phyloP scores from a whole-genome alignment of 2,329 filamentous ascomycete species.

The Emergomyces africanus region DNA sequence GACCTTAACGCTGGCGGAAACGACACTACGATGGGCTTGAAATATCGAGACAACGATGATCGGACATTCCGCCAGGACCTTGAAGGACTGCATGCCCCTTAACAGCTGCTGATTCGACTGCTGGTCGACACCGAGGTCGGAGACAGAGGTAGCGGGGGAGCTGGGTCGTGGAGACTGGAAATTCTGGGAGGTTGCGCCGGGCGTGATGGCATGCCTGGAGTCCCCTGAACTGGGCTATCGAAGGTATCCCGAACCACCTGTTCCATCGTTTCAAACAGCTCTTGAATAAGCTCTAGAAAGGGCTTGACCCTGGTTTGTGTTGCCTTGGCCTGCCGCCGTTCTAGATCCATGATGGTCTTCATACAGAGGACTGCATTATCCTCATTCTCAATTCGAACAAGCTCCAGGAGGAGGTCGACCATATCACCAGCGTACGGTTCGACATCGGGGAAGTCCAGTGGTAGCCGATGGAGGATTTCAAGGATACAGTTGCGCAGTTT shows the following conservation, averaged over 20 bases:
- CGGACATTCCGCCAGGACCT: slow-evolving; percentile 91
- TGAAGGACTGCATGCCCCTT: slow-evolving; percentile 98
- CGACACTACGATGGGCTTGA: slow-evolving; percentile 73
- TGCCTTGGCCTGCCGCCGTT: slow-evolving; percentile 79
- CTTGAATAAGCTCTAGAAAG: slow-evolving; percentile 83
- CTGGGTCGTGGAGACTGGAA: slow-evolving; percentile 83
- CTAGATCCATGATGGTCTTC: slow-evolving; percentile 95
- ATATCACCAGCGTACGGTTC: slow-evolving; percentile 81
- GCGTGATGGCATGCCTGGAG: slow-evolving; percentile 39
- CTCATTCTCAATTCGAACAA: slow-evolving; percentile 89
- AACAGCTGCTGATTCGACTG: slow-evolving; percentile 69
- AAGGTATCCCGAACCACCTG: slow-evolving; percentile 91
- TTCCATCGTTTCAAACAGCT: slow-evolving; percentile 92
- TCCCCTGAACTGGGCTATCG: slow-evolving; percentile 52
- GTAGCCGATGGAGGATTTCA: slow-evolving; percentile 87
- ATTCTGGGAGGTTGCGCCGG: slow-evolving; percentile 43
- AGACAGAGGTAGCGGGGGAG: slow-evolving; percentile 71
- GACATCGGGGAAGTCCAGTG: slow-evolving; percentile 60
- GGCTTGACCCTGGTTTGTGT: slow-evolving; percentile 72
- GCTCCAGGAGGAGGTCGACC: slow-evolving; percentile 75
- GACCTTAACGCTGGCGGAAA: slow-evolving; percentile 71
- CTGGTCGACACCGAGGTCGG: slow-evolving; percentile 71
- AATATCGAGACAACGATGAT: slow-evolving; percentile 99
- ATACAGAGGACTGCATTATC: slow-evolving; percentile 98
- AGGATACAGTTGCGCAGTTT: slow-evolving; percentile 87